Evolutionary conservation across 2,329 filamentous ascomycete genomes (phyloP).

Genomic region (Aaosphaeria pasadenensis): DNA sequence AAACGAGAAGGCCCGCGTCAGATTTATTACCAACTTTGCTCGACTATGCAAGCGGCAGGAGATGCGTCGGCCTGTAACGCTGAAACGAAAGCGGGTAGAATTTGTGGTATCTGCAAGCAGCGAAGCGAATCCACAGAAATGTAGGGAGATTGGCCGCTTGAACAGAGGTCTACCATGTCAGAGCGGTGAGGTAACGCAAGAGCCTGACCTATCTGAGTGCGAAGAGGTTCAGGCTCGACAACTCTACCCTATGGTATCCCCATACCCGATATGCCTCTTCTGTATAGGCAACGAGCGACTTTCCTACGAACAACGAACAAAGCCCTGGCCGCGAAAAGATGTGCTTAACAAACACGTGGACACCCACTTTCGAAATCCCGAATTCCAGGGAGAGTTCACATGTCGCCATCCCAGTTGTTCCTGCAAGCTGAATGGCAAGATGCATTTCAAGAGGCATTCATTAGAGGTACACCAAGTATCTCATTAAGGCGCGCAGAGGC

Average conservation of each 20-base stretch:
- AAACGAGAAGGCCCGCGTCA: neutral
- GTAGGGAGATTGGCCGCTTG: neutral
- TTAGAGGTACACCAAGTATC: slow-evolving; percentile 8
- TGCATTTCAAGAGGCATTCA: slow-evolving; percentile 17
- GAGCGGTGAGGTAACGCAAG: neutral
- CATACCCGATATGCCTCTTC: slow-evolving; percentile 8
- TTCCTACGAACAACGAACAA: slow-evolving; percentile 9
- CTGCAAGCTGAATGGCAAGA: slow-evolving; percentile 4
- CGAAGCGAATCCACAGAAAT: neutral
- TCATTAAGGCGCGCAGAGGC: slow-evolving; percentile 2
- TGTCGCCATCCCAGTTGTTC: slow-evolving; percentile 10
- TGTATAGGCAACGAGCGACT: slow-evolving; percentile 8
- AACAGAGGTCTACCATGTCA: neutral
- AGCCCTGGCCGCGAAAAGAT: slow-evolving; percentile 8
- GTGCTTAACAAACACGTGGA: slow-evolving; percentile 3
- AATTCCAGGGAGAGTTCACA: slow-evolving; percentile 10
- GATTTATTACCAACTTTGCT: neutral
- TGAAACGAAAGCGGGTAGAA: slow-evolving; percentile 2
- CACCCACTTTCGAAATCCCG: slow-evolving; percentile 8
- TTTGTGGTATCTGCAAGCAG: slow-evolving; percentile 1
- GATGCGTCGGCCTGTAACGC: slow-evolving; percentile 1
- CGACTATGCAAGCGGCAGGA: slow-evolving; percentile 2
- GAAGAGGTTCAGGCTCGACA: slow-evolving; percentile 12
- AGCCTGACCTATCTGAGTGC: neutral
- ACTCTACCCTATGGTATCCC: slow-evolving; percentile 30